phyloP scores from a whole-genome alignment of 176 grass and related monocot species.

The Aegilops longissima region DNA sequence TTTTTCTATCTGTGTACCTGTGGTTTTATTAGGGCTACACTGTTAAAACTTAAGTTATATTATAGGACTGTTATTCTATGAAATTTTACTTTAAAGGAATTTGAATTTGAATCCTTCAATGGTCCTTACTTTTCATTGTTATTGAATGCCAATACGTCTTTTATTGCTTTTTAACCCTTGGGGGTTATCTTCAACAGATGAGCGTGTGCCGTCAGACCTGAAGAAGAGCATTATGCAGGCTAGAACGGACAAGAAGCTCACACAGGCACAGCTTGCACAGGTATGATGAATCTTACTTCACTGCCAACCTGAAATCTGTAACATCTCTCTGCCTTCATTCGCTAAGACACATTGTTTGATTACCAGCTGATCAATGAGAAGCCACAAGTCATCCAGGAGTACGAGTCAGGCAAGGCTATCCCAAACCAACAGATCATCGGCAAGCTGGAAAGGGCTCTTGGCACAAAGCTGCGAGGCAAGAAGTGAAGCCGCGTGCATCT shows the following conservation, averaged over 20 bases:
- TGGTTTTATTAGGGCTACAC: neutral
- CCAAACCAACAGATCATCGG: slow-evolving; percentile 21
- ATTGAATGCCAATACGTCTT: neutral
- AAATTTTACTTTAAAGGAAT: neutral
- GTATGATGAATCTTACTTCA: neutral
- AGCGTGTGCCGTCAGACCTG: slow-evolving; percentile 14
- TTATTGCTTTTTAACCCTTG: neutral
- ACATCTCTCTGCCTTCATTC: neutral
- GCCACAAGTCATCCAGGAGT: slow-evolving; percentile 24
- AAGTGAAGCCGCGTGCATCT: neutral
- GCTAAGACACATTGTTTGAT: neutral
- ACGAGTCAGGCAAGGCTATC: slow-evolving; percentile 18
- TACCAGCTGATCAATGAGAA: slow-evolving; percentile 17
- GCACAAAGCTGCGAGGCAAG: slow-evolving; percentile 19
- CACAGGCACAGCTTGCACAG: slow-evolving; percentile 27
- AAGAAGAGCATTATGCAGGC: slow-evolving; percentile 22
- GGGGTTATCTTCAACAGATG: neutral
- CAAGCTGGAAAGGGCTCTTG: slow-evolving; percentile 21
- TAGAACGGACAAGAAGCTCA: slow-evolving; percentile 19
- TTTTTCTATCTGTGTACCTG: neutral
- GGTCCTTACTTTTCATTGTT: neutral
- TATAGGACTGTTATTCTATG: neutral
- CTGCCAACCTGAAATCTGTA: neutral
- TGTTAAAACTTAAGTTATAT: neutral
- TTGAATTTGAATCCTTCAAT: neutral